Evolutionary conservation across 345 rosid genomes (phyloP), one percentile per base, ranked within the genome.

Genomic region (Populus ilicifolia): DNA sequence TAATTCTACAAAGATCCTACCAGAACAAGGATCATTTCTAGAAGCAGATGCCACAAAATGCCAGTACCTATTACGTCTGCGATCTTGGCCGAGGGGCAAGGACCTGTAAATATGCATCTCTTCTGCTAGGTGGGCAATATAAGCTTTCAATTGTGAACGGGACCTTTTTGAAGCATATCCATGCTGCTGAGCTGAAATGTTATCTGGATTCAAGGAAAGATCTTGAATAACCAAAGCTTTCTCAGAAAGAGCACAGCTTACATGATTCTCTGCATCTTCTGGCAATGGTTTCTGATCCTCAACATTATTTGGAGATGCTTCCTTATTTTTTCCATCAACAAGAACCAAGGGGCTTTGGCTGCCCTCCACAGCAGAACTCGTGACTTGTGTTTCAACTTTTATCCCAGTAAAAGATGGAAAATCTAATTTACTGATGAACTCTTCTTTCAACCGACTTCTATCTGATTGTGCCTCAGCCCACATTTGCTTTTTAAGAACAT

Each of bases 391-490:
- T 85, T 95, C 98, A 36, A 83, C 62, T 87, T 84, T 91, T 76
- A 75, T 71, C 81, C 89, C 92, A 72, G 69, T 41, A 20, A 72
- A 71, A 76, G 90, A 72, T 46, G 88, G 79, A 63, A 85, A 77
- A 79, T 94, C 97, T 74, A 90, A 67, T 84, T 87, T 92, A 67
- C 78, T 81, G 30, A 82, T 65, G 61, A 80, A 80, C 46, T 91
- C 96, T 81, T 91, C 98, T 83, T 89, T 94, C 87, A 90, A 79
- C 52, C 94, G 90, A 88, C 90, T 89, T 84, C 87, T 94, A 84
- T 94, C 99, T 81, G 90, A 82, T 72, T 96, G 99, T 63, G 97
- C 97, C 87, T 94, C 99, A 7, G 92, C 90, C 99, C 97, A 96
- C 94, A 96, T 94, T 83, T 96, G 98, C 82, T 91, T 96, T 86